Percentiles rank a stretch among this genome's conserved stretches.
Evolutionary conservation across 768 basidiomycete genomes (phyloP).

Genomic region (Trametes villosa): DNA sequence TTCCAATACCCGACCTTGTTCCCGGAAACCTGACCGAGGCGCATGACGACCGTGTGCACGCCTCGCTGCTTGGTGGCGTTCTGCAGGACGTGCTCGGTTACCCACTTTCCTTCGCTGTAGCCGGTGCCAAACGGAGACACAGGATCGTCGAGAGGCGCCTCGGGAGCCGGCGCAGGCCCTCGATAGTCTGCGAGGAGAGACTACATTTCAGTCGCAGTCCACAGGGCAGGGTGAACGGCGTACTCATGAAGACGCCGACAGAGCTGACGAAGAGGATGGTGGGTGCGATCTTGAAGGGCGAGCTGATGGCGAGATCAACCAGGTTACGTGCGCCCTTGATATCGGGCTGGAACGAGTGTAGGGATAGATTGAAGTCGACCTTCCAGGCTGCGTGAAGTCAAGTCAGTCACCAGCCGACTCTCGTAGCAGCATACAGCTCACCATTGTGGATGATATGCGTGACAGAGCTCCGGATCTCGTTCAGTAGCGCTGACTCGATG

Average conservation of each 20-base stretch:
- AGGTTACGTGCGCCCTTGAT: slow-evolving; percentile 31
- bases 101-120: slow-evolving; percentile 38
- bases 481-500: slow-evolving; percentile 10
- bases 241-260: slow-evolving; percentile 18
- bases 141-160: slow-evolving; percentile 12
- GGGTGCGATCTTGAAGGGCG: slow-evolving; percentile 11
- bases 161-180: slow-evolving; percentile 6
- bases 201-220: neutral
- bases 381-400: slow-evolving; percentile 37
- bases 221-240: neutral
- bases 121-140: slow-evolving; percentile 26
- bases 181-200: slow-evolving; percentile 5
- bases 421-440: neutral
- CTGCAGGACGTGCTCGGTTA: slow-evolving; percentile 36
- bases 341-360: slow-evolving; percentile 43
- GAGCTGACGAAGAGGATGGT: slow-evolving; percentile 16
- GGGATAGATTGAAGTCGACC: slow-evolving; percentile 46
- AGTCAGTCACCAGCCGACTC: neutral
- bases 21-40: slow-evolving; percentile 40
- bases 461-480: slow-evolving; percentile 21
- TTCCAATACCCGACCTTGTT: slow-evolving; percentile 39
- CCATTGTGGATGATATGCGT: slow-evolving; percentile 36
- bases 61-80: slow-evolving; percentile 25
- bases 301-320: slow-evolving; percentile 21
- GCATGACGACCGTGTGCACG: slow-evolving; percentile 35